Conservation (phyloP, 208 protist genomes). For the Trypanosoma melophagium region DNA sequence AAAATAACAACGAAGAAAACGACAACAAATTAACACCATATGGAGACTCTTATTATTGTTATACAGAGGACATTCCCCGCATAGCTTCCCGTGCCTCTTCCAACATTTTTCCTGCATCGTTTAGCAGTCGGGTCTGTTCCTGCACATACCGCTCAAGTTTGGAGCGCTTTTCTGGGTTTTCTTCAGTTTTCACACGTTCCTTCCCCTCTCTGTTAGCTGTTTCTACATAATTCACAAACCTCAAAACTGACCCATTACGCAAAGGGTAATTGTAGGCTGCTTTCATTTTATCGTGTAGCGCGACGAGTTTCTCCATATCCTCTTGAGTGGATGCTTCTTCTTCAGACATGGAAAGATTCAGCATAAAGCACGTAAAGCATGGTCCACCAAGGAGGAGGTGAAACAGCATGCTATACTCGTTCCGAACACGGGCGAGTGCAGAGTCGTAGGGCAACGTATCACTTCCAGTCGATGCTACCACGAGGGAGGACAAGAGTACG, state of each 20-base stretch:
- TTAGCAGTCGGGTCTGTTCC: constrained; percentile 55
- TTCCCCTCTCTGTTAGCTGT: constrained; percentile 42
- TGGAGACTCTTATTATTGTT: background rate
- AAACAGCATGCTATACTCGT: constrained; percentile 63
- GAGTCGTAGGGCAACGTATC: constrained; percentile 56
- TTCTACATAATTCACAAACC: constrained; percentile 75
- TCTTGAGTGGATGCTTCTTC: constrained; percentile 5
- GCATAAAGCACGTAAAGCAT: constrained; percentile 67
- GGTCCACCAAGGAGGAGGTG: constrained; percentile 73
- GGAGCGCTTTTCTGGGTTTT: constrained; percentile 38
- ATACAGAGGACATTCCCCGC: background rate
- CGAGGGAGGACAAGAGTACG: constrained; percentile 69
- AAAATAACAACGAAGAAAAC: no score
- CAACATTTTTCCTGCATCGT: constrained; percentile 51
- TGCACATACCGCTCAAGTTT: constrained; percentile 58
- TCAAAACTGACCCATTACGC: constrained; percentile 69
- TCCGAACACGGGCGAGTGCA: constrained; percentile 39
- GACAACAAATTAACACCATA: background rate
- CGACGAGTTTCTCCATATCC: constrained; percentile 37
- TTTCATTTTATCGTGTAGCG: constrained; percentile 48
- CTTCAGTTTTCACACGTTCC: constrained; percentile 40
- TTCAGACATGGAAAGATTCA: constrained; percentile 39
- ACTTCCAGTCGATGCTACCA: constrained; percentile 54
- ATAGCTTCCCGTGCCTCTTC: constrained; percentile 29
- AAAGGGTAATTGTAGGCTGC: constrained; percentile 65